Conservation (phyloP, 176 grass and related monocot genomes). For the Elymus sibiricus region DNA sequence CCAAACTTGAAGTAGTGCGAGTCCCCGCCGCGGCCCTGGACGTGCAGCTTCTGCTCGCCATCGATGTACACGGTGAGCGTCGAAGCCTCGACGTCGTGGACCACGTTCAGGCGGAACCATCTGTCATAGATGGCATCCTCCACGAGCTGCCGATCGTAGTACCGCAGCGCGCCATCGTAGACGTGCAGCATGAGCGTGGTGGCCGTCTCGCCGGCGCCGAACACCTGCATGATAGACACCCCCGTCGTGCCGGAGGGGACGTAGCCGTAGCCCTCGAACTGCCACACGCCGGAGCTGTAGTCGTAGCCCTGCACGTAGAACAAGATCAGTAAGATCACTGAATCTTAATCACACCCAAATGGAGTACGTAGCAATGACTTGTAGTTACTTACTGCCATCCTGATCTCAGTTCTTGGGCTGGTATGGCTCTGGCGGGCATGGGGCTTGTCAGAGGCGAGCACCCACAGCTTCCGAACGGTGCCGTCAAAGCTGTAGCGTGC, state of each 20-base stretch:
- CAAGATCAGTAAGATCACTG: neutral
- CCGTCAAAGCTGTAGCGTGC: constrained; percentile 25
- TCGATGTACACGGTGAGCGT: constrained; percentile 27
- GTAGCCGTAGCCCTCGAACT: constrained; percentile 44
- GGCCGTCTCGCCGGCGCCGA: neutral
- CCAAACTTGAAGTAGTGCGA: constrained; percentile 51
- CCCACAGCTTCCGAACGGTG: constrained; percentile 39
- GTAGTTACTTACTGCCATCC: constrained; percentile 15
- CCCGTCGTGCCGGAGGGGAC: constrained; percentile 33
- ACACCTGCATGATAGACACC: constrained; percentile 53
- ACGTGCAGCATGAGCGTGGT: constrained; percentile 46
- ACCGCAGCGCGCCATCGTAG: constrained; percentile 13
- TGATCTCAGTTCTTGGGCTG: constrained; percentile 49
- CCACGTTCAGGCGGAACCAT: constrained; percentile 56
- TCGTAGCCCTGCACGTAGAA: neutral
- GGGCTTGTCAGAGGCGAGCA: constrained; percentile 38
- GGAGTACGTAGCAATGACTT: too few species aligned
- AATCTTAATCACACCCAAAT: neutral
- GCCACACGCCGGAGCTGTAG: constrained; percentile 43
- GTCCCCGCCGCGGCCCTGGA: neutral
- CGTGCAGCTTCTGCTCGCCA: neutral
- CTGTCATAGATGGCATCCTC: constrained; percentile 35
- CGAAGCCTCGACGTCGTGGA: constrained; percentile 31
- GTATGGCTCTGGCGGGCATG: neutral
- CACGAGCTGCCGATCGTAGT: constrained; percentile 17